Base-by-base conservation (phyloP, 2,329 filamentous ascomycete genomes). In the Colletotrichum nymphaeae region DNA sequence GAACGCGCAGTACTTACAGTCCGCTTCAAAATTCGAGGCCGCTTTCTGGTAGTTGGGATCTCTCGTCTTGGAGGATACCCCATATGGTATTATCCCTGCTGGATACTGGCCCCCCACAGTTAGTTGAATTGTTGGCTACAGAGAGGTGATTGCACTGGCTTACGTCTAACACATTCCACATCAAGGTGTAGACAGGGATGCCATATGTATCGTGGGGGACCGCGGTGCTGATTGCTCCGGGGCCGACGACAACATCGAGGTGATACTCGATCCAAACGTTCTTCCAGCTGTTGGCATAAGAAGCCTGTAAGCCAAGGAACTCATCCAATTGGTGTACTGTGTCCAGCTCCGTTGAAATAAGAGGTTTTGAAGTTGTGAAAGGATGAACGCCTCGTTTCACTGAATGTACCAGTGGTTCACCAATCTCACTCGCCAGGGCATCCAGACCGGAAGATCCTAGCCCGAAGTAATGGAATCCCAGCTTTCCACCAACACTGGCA, bases 91-190 rank as follows among this genome's bases (percentile, higher is more conserved):
- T 2, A 88, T 83, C 8, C 85, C 87, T 3, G 86, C 84, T 3
- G 88, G 88, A 76, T 87, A 89, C 85, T 88, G 35, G 4, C 12
- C 8, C 2, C 1, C 1, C 1, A 1, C 2, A 3, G 19, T 73
- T 19, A 74, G 42, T 22, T 42, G 19, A 9, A 22, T 4, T 11
- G 68, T 35, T 42, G 60, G 3, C 0, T 5, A 7, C 64, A 56
- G 74, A 53, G 73, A 56, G 42, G 42, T 28, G 22, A 5, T 11
- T 6, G 32, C 30, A 1, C 24, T 16, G 32, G 81, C 86, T 80
- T 76, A 86, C 87, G 78, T 90, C 86, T 5, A 90, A 75, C 9
- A 89, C 26, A 72, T 90, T 91, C 78, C 84, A 84, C 35, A 90
- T 73, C 22, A 85, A 77, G 0, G 88, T 90, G 65, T 88, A 88